Evolutionary conservation across 2,329 filamentous ascomycete genomes (phyloP), one percentile per base, ranked within the genome.

Genomic region (Fonsecaea multimorphosa): DNA sequence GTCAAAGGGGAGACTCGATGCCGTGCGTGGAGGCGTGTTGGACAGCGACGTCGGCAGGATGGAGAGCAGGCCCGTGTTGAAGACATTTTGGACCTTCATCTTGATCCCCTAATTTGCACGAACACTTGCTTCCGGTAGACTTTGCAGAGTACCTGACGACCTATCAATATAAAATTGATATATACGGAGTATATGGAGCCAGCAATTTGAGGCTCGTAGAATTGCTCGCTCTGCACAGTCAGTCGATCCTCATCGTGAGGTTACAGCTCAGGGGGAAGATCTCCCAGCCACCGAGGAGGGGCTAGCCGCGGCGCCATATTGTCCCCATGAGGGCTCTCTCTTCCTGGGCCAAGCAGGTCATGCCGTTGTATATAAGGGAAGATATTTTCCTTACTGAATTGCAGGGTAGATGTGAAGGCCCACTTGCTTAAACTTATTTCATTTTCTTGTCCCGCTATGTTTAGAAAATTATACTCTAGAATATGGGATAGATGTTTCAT

Each of bases 1-100:
- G 27, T 55, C 52, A 51, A 61, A 61, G 6, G 59, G 59, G 2
- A 61, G 59, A 11, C 19, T n/a, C 2, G 24, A 34, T 7, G 59
- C 59, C 3, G 32, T 61, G 11, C 14, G 22, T 3, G 58, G 22
- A 32, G 44, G 11, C n/a, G 40, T 16, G 16, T 61, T 51, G 16
- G 34, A 32, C 9, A 24, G 7, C 19, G 32, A 44, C 49, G 27
- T 19, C 6, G 31, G 22, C 5, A 46, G 14, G 27, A 60, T 14
- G 16, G 34, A 40, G 32, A 61, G 11, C 19, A 55, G 29, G 49
- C 34, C 24, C 22, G 32, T 16, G 36, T 14, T n/a, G 16, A 61
- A 36, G 8, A 61, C 3, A 7, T 61, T 32, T 24, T 34, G 49
- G 12, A 55, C 7, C 9, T 54, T 55, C 32, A 55, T 24, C 12